These are phyloP conservation scores for Eutrema heterophyllum DNA, from an alignment of 345 rosid genomes.

Conservation along the genomic window DNA sequence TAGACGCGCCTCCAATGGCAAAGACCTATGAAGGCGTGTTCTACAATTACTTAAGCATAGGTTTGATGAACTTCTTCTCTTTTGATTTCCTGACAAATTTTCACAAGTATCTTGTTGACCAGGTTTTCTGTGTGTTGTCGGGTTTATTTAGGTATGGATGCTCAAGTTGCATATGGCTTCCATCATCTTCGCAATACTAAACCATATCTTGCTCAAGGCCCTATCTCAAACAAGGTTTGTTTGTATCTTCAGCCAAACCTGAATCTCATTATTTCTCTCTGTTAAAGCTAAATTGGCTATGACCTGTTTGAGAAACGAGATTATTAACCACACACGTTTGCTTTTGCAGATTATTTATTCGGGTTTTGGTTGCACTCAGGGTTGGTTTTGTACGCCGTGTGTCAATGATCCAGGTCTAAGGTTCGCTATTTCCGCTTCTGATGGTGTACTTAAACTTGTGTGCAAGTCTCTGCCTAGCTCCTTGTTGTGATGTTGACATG, in stretches of 20 bases:
- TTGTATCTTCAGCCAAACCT: not conserved
- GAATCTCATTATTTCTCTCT: not conserved
- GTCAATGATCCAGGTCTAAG: conserved; percentile 81
- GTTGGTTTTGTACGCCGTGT: conserved; percentile 98
- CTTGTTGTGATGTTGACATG: not conserved
- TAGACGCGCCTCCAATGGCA: conserved; percentile 54
- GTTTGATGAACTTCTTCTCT: conserved; percentile 32
- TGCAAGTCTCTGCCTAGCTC: not conserved
- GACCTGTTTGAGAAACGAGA: not conserved
- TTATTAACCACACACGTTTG: not conserved
- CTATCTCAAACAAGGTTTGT: conserved; percentile 87
- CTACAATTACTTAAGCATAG: conserved; percentile 95
- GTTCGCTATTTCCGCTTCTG: conserved; percentile 31
- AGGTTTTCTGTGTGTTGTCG: not conserved
- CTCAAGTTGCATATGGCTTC: conserved; percentile 96
- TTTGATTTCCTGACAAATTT: not conserved
- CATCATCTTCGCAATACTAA: conserved; percentile 92
- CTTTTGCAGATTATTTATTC: conserved; percentile 80
- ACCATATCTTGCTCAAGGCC: conserved; percentile 96
- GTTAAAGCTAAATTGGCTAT: not conserved
- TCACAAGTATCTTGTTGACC: not conserved
- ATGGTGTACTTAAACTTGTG: not conserved
- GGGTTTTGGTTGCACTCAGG: conserved; percentile 86
- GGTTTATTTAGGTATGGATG: conserved; percentile 80
- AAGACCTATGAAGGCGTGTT: conserved; percentile 74